Base-by-base conservation (phyloP, 495 filamentous ascomycete genomes). In the Alectoria sarmentosa region DNA sequence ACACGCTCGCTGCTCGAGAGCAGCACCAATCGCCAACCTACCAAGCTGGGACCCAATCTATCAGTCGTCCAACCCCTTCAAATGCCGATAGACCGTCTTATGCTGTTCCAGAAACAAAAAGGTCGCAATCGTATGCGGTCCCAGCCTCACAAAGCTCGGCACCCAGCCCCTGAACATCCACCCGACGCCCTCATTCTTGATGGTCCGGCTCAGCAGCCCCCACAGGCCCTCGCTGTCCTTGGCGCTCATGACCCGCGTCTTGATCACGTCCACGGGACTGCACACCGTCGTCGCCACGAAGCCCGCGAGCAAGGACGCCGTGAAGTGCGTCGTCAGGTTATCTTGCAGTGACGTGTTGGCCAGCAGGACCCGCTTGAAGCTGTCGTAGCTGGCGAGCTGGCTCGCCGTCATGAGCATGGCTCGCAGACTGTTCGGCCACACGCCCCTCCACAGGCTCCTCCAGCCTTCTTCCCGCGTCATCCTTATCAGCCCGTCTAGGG, bases 151-250 rank as follows among this genome's bases (percentile, higher is more conserved):
- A 73, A 98, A 98, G 70, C 90, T 94, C 14, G 94, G 94, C 54
- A 96, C 88, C 94, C 94, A 98, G n/a, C 94, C 94, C 71, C 88
- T 87, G 76, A 97, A 98, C 83, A 92, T 90, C 94, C 94, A 98
- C 2, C 78, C 74, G 55, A 90, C 73, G 36, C 93, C 93, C 73
- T 98, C 92, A 61, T 84, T 82, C 67, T 80, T 84, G 66, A 85
- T 87, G 37, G 92, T 89, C 46, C 91, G 86, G 9, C 76, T 72
- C 67, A 95, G 71, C 26, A 92, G 68, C 58, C 77, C 73, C 10
- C 79, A 66, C 23, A 93, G 78, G 44, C 82, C 82, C 59, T 86
- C 82, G 42, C 81, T 85, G 62, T 77, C 79, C 65, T 71, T 76
- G 69, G 90, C 84, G 58, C 83, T 88, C 94, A 98, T 98, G 39